Percentiles rank a stretch among this genome's conserved stretches.
Conservation (phyloP, 2,329 filamentous ascomycete genomes). For the Verticillium tricorpus region DNA sequence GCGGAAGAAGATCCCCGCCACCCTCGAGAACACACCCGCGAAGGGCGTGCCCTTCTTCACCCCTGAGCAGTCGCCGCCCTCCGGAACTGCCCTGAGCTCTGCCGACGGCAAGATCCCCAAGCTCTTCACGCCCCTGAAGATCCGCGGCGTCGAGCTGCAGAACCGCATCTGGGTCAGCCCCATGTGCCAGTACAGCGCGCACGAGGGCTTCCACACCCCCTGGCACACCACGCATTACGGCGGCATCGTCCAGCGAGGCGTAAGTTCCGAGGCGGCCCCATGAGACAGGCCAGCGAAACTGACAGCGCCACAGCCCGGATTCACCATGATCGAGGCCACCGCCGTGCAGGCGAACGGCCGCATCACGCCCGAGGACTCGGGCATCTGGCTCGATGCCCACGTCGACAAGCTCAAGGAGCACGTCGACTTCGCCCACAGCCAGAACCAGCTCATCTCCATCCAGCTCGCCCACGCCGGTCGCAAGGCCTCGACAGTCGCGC, state of each 20-base stretch:
- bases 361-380: slow-evolving; percentile 63
- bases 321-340: slow-evolving; percentile 60
- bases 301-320: background rate
- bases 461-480: slow-evolving; percentile 73
- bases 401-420: slow-evolving; percentile 52
- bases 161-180: slow-evolving; percentile 44
- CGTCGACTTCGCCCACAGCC: slow-evolving; percentile 53
- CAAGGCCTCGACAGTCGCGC: slow-evolving; percentile 51
- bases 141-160: slow-evolving; percentile 37
- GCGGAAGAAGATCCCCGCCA: slow-evolving; percentile 12
- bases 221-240: slow-evolving; percentile 74
- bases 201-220: slow-evolving; percentile 56
- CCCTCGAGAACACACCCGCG: slow-evolving; percentile 20
- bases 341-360: slow-evolving; percentile 59
- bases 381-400: slow-evolving; percentile 67
- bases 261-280: slow-evolving; percentile 9
- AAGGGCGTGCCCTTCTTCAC: slow-evolving; percentile 41
- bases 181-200: slow-evolving; percentile 41
- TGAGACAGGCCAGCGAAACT: background rate
- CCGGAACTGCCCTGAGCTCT: slow-evolving; percentile 36
- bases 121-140: slow-evolving; percentile 41
- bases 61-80: slow-evolving; percentile 37
- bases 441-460: slow-evolving; percentile 62
- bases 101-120: slow-evolving; percentile 47
- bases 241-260: slow-evolving; percentile 65